Base-by-base conservation (phyloP, 257 asterid genomes). In the Scutellaria baicalensis region DNA sequence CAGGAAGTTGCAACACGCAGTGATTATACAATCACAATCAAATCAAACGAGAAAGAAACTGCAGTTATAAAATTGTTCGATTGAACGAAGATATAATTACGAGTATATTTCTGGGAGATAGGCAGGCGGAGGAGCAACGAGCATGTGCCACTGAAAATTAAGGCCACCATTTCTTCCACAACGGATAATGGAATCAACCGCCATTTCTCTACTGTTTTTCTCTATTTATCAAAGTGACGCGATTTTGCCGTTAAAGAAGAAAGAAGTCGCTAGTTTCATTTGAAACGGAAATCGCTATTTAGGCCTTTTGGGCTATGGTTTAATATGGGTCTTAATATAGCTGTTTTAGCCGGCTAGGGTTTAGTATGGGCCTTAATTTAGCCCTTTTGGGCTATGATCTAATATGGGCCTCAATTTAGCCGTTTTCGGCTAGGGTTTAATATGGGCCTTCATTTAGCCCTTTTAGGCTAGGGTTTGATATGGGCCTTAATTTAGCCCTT, bases 131-230 rank as follows among this genome's bases (percentile, higher is more conserved):
- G 61, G 50, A 81, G 72, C 69, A 68, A 69, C 8, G 83, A 75
- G 73, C 76, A 78, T 39, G 78, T 61, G 43, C 51, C 18, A 60
- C 4, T 60, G 71, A 21, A 69, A 73, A 78, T 59, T 66, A 71
- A 75, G 84, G 79, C 74, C 67, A 75, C 82, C 86, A 85, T 85
- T 78, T 74, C 68, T 79, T 76, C 78, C 9, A 63, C 52, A 35
- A 8, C 59, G 16, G 80, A 79, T 79, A 79, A 78, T 35, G 82
- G 40, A 27, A 66, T 43, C 5, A 31, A 43, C 33, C 69, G 70
- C 66, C 69, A 68, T 39, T 54, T 35, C 18, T 35, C 10, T 58
- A 3, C 40, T 16, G 16, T 64, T 11, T 45, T 16, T 0, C 9
- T 45, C 1, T 20, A 4, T 35, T 10, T 50, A 47, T n/a, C 1